Evolutionary conservation across 208 protist genomes (phyloP).

Genomic region (Acanthamoeba castellanii): DNA sequence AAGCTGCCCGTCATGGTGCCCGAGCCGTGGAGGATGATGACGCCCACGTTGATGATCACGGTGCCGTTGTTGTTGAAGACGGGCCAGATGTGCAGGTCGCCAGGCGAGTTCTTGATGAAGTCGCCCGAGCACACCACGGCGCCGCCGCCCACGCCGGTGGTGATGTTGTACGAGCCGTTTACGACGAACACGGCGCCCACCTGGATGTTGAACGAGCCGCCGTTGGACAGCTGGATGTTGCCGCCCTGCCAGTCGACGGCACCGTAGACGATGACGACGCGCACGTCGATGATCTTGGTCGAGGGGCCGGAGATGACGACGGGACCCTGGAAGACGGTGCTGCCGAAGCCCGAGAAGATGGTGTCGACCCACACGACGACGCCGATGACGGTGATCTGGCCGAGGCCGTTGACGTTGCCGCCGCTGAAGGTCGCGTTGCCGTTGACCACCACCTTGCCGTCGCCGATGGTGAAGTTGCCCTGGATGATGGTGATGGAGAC

Average conservation of each 20-base stretch:
- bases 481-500: conserved; percentile 43
- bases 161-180: conserved; percentile 42
- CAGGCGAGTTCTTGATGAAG: conserved; percentile 73
- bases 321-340: conserved; percentile 40
- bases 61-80: conserved; percentile 41
- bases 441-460: conserved; percentile 7
- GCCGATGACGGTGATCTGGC: conserved; percentile 69
- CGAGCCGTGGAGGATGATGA: conserved; percentile 65
- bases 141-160: background rate
- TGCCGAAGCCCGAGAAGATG: conserved; percentile 71
- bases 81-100: conserved; percentile 59
- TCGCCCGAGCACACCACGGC: conserved; percentile 18
- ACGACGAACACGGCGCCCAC: background rate
- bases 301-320: conserved; percentile 38
- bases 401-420: conserved; percentile 59
- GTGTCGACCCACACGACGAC: conserved; percentile 59
- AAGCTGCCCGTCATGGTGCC: conserved; percentile 70
- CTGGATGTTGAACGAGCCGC: conserved; percentile 62
- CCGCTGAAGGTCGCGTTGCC: conserved; percentile 44
- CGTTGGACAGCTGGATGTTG: conserved; percentile 71
- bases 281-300: conserved; percentile 69
- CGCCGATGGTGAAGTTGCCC: conserved; percentile 66
- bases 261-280: conserved; percentile 35
- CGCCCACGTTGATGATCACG: conserved; percentile 54
- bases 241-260: conserved; percentile 58